phyloP scores from a whole-genome alignment of 2,329 filamentous ascomycete species.

The Trichoderma endophyticum region DNA sequence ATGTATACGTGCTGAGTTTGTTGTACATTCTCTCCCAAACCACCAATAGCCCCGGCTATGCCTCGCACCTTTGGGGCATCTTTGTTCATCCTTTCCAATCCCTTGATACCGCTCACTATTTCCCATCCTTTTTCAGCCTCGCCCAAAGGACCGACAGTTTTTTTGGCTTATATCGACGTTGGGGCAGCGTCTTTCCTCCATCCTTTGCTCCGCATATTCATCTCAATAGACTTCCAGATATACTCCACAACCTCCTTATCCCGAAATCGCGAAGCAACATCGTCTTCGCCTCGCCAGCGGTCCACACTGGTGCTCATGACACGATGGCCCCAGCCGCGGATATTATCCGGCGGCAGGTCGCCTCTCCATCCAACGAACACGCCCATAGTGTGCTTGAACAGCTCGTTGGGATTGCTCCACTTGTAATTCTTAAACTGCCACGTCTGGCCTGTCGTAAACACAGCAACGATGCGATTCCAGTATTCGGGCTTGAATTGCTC shows the following conservation, averaged over 20 bases:
- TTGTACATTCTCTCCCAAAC: conserved; percentile 9
- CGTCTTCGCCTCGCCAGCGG: conserved; percentile 64
- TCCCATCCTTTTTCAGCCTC: neutral
- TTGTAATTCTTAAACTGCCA: conserved; percentile 99
- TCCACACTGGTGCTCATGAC: conserved; percentile 80
- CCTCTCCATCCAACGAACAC: conserved; percentile 90
- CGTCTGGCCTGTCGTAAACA: conserved; percentile 94
- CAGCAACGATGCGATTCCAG: conserved; percentile 90
- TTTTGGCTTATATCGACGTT: conserved; percentile 38
- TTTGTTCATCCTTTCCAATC: neutral
- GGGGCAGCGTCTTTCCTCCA: conserved; percentile 74
- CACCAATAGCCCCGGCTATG: neutral
- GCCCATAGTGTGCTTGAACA: conserved; percentile 85
- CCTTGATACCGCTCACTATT: neutral
- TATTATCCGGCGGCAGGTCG: conserved; percentile 71
- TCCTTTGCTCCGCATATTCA: conserved; percentile 78
- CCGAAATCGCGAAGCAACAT: conserved; percentile 65
- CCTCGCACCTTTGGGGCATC: conserved; percentile 19
- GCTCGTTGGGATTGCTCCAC: conserved; percentile 82
- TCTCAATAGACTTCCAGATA: conserved; percentile 88
- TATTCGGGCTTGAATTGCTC: conserved; percentile 98
- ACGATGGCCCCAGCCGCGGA: conserved; percentile 81
- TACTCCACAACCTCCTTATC: conserved; percentile 90
- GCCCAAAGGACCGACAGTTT: neutral
- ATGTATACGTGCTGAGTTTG: neutral